Percentiles rank a stretch among this genome's conserved stretches.
Conservation (phyloP, 169 alveolate species). For the Eimeria nieschulzi region DNA sequence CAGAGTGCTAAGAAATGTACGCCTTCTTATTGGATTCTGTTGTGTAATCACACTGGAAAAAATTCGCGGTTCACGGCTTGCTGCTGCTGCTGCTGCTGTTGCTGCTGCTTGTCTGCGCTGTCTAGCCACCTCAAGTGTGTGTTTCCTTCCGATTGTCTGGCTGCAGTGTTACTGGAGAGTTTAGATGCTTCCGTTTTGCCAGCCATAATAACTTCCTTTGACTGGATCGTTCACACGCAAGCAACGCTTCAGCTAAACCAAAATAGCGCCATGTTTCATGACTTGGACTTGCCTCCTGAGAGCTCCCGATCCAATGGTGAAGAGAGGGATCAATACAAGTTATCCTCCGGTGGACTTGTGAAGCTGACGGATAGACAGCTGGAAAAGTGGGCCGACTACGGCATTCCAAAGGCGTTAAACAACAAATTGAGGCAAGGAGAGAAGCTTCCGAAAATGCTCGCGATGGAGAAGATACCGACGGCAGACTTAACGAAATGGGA, state of each 20-base stretch:
- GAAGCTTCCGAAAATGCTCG: conserved; percentile 8
- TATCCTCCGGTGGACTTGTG: conserved; percentile 1
- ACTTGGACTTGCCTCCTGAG: neutral
- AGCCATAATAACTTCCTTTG: conserved; percentile 21
- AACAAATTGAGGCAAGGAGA: conserved; percentile 11
- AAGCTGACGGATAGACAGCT: conserved; percentile 19
- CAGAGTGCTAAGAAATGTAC: conserved; percentile 13
- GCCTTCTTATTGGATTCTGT: neutral
- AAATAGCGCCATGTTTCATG: conserved; percentile 45
- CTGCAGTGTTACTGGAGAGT: conserved; percentile 21
- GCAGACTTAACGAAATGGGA: conserved; percentile 58
- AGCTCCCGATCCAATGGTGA: neutral
- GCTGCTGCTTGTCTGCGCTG: neutral
- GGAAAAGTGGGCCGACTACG: conserved; percentile 34
- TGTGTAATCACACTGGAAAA: too few relatives aligned
- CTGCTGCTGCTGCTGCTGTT: neutral
- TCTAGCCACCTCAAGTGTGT: too few relatives aligned
- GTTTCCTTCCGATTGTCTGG: too few relatives aligned
- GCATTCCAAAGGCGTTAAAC: conserved; percentile 26
- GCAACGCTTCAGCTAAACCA: conserved; percentile 49
- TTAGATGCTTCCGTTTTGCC: conserved; percentile 21
- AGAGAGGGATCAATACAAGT: neutral
- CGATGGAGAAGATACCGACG: conserved; percentile 22
- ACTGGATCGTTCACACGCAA: conserved; percentile 51
- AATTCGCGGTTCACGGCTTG: too few relatives aligned